Percentiles rank a stretch among this genome's conserved stretches.
phyloP scores from a whole-genome alignment of 306 rosid species.

The Alnus glutinosa region DNA sequence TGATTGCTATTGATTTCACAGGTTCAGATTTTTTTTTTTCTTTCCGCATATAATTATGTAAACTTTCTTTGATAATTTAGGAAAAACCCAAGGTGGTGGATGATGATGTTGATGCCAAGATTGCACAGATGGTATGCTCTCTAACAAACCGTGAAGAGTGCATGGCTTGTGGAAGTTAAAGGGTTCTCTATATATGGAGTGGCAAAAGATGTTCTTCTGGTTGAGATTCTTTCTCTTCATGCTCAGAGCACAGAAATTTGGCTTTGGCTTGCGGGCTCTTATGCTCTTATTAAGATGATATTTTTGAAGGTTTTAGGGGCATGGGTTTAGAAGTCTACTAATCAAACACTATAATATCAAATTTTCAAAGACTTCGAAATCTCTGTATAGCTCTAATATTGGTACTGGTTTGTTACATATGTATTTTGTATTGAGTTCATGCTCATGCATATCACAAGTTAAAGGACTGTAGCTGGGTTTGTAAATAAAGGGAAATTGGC shows the following conservation, averaged over 20 bases:
- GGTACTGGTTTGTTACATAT: not conserved
- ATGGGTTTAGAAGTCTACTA: not conserved
- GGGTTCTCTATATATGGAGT: not conserved
- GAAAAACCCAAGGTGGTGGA: constrained; percentile 42
- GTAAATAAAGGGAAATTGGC: not conserved
- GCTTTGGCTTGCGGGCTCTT: not conserved
- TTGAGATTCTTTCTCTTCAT: not conserved
- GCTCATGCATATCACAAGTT: not conserved
- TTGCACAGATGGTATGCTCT: constrained; percentile 92
- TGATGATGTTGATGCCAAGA: constrained; percentile 51
- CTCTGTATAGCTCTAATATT: constrained; percentile 33
- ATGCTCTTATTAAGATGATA: not conserved
- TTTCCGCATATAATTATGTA: not conserved
- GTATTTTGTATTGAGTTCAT: not conserved
- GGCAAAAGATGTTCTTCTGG: not conserved
- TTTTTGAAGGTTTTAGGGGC: not conserved
- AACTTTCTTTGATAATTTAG: constrained; percentile 36
- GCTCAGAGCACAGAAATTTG: not conserved
- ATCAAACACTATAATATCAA: not conserved
- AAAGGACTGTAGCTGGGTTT: not conserved
- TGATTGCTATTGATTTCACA: not conserved
- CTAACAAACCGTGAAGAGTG: constrained; percentile 79
- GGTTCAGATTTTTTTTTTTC: constrained; percentile 8
- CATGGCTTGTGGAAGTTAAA: constrained; percentile 80
- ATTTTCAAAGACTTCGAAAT: not conserved